phyloP scores from a whole-genome alignment of 139 green algal genomes.

The Tetraselmis striata region DNA sequence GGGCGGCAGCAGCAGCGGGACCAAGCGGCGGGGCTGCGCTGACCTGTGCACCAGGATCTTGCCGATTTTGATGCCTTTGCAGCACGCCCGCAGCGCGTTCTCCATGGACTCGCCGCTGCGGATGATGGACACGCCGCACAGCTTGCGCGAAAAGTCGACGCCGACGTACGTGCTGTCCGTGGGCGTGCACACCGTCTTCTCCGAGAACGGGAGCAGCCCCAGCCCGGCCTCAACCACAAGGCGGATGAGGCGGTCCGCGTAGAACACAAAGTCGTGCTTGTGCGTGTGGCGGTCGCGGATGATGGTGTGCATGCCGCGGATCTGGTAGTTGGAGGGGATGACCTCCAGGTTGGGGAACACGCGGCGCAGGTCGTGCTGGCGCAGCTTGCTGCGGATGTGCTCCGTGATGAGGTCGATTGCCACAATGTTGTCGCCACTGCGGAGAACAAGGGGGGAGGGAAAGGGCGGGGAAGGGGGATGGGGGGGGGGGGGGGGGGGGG shows the following conservation, averaged over 20 bases:
- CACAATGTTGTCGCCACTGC: conserved; percentile 64
- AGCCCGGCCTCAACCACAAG: conserved; percentile 82
- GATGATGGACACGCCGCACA: conserved; percentile 95
- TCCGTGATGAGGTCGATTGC: conserved; percentile 96
- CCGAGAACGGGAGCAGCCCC: conserved; percentile 87
- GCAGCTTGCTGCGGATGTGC: conserved; percentile 91
- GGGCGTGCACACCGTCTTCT: conserved; percentile 83
- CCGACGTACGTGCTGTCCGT: conserved; percentile 74
- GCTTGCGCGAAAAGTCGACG: conserved; percentile 88
- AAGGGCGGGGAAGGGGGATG: no score
- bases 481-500: no score
- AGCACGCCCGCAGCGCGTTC: conserved; percentile 91
- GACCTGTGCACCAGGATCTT: conserved; percentile 92
- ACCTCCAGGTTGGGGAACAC: conserved; percentile 90
- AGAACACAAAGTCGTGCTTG: conserved; percentile 94
- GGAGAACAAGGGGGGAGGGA: no score
- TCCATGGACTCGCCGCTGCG: conserved; percentile 93
- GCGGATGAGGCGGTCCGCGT: conserved; percentile 78
- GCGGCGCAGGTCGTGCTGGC: conserved; percentile 82
- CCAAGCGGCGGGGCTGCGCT: no score
- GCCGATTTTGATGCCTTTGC: conserved; percentile 96
- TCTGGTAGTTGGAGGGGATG: conserved; percentile 89
- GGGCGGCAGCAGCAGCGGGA: no score
- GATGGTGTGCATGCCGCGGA: conserved; percentile 96
- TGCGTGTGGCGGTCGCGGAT: conserved; percentile 72